phyloP scores from a whole-genome alignment of 225 moss, liverwort and hornwort species.

The Asterella californica region DNA sequence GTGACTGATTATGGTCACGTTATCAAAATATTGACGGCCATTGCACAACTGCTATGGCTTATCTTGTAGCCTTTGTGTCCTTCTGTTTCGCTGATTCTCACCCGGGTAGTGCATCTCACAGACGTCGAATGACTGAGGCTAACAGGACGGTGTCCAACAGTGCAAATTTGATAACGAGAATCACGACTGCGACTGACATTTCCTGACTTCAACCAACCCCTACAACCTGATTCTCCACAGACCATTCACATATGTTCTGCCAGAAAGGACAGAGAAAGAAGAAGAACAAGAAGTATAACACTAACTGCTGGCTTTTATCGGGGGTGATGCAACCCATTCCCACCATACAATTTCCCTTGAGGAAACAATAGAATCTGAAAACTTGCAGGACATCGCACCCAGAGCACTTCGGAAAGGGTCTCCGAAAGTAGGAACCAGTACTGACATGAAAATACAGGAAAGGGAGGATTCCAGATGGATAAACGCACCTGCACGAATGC shows the following conservation, averaged over 20 bases:
- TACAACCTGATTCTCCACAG: too few species aligned
- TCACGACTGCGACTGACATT: too few species aligned
- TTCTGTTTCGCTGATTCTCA: background rate
- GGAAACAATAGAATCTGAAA: background rate
- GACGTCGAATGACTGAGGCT: too few species aligned
- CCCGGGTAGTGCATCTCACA: too few species aligned
- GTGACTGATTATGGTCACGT: background rate
- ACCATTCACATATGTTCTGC: too few species aligned
- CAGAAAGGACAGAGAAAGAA: too few species aligned
- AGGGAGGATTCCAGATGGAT: too few species aligned
- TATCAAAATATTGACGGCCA: background rate
- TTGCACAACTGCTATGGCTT: background rate
- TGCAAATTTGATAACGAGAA: too few species aligned
- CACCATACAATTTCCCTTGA: background rate
- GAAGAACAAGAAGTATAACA: too few species aligned
- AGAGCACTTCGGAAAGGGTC: background rate
- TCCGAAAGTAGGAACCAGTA: background rate
- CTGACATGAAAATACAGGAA: background rate
- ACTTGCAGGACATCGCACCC: background rate
- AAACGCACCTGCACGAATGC: conserved; percentile 66
- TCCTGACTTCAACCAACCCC: too few species aligned
- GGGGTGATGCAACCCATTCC: too few species aligned
- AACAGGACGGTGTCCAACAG: background rate
- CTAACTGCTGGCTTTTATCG: too few species aligned
- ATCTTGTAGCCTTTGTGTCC: background rate